Evolutionary conservation across 176 grass and related monocot genomes (phyloP).

Genomic region (Poa pratensis): DNA sequence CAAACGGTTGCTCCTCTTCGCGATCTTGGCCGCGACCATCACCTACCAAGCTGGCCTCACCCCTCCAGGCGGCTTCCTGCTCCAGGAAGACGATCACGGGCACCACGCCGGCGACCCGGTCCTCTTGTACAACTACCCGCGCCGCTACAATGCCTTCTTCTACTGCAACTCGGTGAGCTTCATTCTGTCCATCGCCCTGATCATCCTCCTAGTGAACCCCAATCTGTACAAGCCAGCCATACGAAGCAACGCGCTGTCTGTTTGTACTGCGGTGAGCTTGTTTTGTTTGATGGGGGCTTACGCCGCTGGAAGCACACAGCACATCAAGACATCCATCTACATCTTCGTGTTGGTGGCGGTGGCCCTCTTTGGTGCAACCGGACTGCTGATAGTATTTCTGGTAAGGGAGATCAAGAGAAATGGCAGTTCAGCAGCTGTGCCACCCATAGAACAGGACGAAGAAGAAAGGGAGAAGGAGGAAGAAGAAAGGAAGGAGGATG

Average conservation of each 20-base stretch:
- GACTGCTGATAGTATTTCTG: background rate
- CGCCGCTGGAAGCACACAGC: background rate
- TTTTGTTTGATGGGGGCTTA: conserved; percentile 13
- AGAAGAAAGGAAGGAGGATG: background rate
- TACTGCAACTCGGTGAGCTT: conserved; percentile 40
- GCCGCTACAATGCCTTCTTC: conserved; percentile 41
- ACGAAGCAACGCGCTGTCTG: background rate
- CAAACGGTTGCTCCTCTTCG: conserved; percentile 4
- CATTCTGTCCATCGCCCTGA: background rate
- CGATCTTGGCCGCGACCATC: background rate
- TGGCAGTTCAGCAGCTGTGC: background rate
- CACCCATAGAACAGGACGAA: background rate
- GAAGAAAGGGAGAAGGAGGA: background rate
- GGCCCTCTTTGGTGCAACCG: background rate
- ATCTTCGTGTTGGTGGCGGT: background rate
- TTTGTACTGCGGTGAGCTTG: background rate
- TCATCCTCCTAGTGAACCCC: conserved; percentile 31
- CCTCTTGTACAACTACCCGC: background rate
- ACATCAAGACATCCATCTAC: background rate
- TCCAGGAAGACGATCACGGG: background rate
- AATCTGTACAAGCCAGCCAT: conserved; percentile 12
- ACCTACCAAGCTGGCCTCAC: conserved; percentile 32
- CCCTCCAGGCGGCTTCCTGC: conserved; percentile 24
- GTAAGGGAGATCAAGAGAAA: background rate
- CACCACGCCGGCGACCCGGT: conserved; percentile 13